Evolutionary conservation across 257 asterid species (phyloP).

Genomic region (Nicotiana benthamiana): DNA sequence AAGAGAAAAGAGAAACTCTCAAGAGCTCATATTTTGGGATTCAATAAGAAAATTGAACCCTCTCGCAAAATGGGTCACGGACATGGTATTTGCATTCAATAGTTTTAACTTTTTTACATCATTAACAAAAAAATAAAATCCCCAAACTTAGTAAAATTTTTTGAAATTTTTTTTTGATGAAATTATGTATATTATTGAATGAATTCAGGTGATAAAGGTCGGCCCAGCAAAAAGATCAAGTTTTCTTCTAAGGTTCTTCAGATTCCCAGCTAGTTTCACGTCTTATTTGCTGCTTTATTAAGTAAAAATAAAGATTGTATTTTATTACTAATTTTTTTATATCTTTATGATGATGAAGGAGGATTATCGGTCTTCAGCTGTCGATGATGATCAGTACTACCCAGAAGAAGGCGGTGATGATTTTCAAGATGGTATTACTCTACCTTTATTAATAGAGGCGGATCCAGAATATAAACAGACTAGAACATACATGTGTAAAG

Average conservation of each 20-base stretch:
- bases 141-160: neutral
- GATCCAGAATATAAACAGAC: neutral
- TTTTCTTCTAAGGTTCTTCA: constrained; percentile 49
- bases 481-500: neutral
- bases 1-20: neutral
- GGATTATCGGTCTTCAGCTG: constrained; percentile 33
- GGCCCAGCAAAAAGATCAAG: constrained; percentile 65
- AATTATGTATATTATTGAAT: neutral
- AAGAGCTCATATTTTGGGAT: neutral
- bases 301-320: neutral
- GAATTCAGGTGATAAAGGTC: constrained; percentile 69
- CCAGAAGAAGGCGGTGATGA: constrained; percentile 60
- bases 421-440: constrained; percentile 49
- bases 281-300: neutral
- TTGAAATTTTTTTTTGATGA: neutral
- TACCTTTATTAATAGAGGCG: neutral
- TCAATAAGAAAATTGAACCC: neutral
- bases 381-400: constrained; percentile 36
- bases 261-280: neutral
- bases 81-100: neutral
- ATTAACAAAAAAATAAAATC: neutral
- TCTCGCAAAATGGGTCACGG: constrained; percentile 1
- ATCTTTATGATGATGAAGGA: constrained; percentile 35
- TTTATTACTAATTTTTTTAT: neutral
- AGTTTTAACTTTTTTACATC: neutral